A percentile compares a stretch with the other conserved stretches of the same genome.
Evolutionary conservation across 108 stramenopile genomes (phyloP).

Genomic region (Hondaea fermentalgiana): DNA sequence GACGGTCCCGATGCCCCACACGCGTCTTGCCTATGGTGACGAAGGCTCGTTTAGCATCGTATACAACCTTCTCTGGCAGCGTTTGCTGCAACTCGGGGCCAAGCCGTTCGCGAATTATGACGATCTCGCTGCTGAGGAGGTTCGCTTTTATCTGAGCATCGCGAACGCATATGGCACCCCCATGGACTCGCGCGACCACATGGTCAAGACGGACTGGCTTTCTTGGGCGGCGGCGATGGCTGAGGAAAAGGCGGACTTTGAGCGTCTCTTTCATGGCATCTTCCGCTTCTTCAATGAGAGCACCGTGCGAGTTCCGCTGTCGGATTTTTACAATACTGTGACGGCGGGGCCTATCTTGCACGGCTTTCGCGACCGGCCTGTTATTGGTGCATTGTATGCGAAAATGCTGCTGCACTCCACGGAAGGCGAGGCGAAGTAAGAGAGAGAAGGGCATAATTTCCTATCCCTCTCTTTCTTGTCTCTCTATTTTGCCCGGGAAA

Average conservation of each 20-base stretch:
- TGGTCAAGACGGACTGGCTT: conserved; percentile 15
- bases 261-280: neutral
- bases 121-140: neutral
- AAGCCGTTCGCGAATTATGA: neutral
- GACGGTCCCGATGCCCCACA: neutral
- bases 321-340: neutral
- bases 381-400: neutral
- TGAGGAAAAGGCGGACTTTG: neutral
- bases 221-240: neutral
- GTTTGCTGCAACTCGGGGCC: neutral
- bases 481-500: no score
- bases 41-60: neutral
- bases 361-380: conserved; percentile 12
- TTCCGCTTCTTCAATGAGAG: neutral
- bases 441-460: no score
- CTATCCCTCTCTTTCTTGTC: no score
- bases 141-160: neutral
- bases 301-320: neutral
- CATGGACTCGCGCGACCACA: neutral
- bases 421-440: neutral
- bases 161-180: neutral
- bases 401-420: neutral
- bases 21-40: neutral
- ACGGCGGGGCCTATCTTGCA: neutral
- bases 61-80: conserved; percentile 16